A percentile compares a stretch with the other conserved stretches of the same genome.
Conservation (phyloP, 176 grass and related monocot species). For the Hordeum marinum region DNA sequence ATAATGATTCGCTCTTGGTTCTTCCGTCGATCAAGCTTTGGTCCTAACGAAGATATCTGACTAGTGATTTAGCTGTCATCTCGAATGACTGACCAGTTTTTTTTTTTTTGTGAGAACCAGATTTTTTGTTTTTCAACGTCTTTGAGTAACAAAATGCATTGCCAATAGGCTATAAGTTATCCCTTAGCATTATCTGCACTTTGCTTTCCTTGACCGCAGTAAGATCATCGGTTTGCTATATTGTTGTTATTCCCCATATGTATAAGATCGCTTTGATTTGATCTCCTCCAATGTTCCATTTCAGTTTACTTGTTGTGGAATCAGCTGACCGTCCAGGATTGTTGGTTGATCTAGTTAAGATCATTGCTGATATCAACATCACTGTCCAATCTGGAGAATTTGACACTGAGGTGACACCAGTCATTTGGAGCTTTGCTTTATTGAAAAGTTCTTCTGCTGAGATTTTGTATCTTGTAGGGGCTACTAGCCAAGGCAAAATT, state of each 20-base stretch:
- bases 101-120: neutral
- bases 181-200: neutral
- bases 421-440: neutral
- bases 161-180: neutral
- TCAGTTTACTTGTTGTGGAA: conserved; percentile 92
- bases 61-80: neutral
- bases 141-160: conserved; percentile 19
- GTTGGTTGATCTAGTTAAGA: conserved; percentile 89
- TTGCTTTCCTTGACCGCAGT: neutral
- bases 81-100: neutral
- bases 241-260: neutral
- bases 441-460: conserved; percentile 17
- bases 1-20: neutral
- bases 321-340: conserved; percentile 86
- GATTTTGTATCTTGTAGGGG: conserved; percentile 48
- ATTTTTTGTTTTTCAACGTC: neutral
- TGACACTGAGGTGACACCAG: conserved; percentile 69
- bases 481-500: conserved; percentile 95
- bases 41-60: neutral
- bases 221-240: neutral
- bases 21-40: neutral
- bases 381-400: conserved; percentile 92
- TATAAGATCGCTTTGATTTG: conserved; percentile 3
- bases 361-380: conserved; percentile 81
- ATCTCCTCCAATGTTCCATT: conserved; percentile 20